Evolutionary conservation across 2,329 filamentous ascomycete genomes (phyloP), one percentile per base, ranked within the genome.

Genomic region (Microdochium trichocladiopsis): DNA sequence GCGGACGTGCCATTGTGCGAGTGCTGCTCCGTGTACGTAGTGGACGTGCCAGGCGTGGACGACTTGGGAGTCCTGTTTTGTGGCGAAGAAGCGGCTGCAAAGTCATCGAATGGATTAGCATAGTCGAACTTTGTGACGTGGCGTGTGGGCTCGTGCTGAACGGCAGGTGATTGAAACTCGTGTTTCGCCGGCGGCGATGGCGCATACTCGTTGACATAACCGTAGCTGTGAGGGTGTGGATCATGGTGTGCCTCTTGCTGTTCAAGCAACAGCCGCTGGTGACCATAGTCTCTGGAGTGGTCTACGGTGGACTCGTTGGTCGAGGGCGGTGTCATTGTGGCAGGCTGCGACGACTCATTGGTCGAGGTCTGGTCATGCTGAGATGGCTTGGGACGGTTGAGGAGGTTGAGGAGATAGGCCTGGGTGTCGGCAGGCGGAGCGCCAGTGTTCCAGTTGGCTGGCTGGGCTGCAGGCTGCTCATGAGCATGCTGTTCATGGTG

Each of bases 331-430:
- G 75, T 77, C 57, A 71, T 64, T 51, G 69, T 73, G 57, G 66
- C 64, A 24, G 72, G 69, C 51, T 74, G 72, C 22, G 72, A 66
- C 12, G 69, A 61, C 55, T 78, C 76, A 50, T 66, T 63, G 55
- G 73, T 50, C 51, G 70, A 60, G 5, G 69, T 63, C 57, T 72
- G 71, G 48, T 84, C 80, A 48, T 72, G 75, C 66, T 86, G 82
- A 53, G 77, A 75, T 12, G 83, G 82, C 70, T 86, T 91, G 50
- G 88, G 84, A 49, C 87, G 85, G 63, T 91, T 94, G 57, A 99
- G 79, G 53, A 97, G 77, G 61, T 90, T 87, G 56, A 97, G 82
- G 48, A 99, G 77, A 64, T 94, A 88, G 57, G 93, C 86, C 68
- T 95, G 88, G 4, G 91, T 89, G 66, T 90, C 86, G 48, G 83